Evolutionary conservation across 2,329 filamentous ascomycete species (phyloP), one percentile per base, ranked within the genome.

Genomic region (Fusarium sp.): DNA sequence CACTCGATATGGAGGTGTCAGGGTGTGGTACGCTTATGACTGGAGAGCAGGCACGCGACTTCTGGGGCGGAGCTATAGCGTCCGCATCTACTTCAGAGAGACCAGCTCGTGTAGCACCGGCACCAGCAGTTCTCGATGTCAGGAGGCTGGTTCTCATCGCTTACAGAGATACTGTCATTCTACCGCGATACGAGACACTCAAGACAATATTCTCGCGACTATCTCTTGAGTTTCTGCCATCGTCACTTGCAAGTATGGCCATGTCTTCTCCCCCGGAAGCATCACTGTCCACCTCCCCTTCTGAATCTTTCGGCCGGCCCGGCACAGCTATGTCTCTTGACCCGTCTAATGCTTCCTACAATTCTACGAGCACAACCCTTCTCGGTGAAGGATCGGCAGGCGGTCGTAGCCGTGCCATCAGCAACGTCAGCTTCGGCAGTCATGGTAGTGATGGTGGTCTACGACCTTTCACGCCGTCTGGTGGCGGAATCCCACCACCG

Each of bases 191-290:
- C 81, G 95, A 98, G 62, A 91, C 90, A 11, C 88, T 99, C 29
- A 97, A 96, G 84, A 89, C 90, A 11, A 95, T 96, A 62, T 98
- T 98, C 83, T 97, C 94, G 4, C 91, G 95, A 4, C 87, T 98
- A 0, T 95, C 92, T 7, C 89, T 98, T 4, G 95, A 98, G 72
- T 96, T 92, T 68, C 79, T 90, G 10, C 88, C 88, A 2, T 86
- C 86, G 22, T 85, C 85, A 5, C 81, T 89, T 35, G 84, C 82
- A 66, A 87, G 80, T 73, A 85, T 86, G 72, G 86, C 86, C 4
- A 80, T 89, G 17, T 82, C 84, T 76, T 92, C 85, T 73, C 91
- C 84, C 62, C 85, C 80, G 50, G 87, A 85, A 75, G 83, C 84
- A 27, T 86, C 85, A 29, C 76, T 88, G 50, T 86, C 87, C 20